Conservation (phyloP, 2,329 filamentous ascomycete genomes). For the Pseudopyrenochaeta lycopersici region DNA sequence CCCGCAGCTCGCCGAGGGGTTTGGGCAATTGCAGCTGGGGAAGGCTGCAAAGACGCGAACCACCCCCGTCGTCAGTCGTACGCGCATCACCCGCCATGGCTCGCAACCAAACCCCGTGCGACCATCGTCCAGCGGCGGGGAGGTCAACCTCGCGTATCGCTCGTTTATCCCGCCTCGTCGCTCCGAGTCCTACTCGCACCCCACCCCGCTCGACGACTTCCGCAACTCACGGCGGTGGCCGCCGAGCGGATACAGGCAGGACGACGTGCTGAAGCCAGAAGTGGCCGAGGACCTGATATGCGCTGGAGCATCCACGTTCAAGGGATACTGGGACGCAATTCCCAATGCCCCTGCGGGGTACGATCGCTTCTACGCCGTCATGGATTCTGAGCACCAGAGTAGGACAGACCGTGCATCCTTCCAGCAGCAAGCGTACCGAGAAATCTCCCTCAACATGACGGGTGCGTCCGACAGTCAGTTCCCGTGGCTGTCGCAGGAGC, state of each 20-base stretch:
- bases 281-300: slow-evolving; percentile 51
- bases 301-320: slow-evolving; percentile 51
- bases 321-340: slow-evolving; percentile 50
- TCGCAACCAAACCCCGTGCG: slow-evolving; percentile 42
- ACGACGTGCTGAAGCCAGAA: slow-evolving; percentile 39
- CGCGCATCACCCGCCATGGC: slow-evolving; percentile 48
- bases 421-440: slow-evolving; percentile 46
- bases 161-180: slow-evolving; percentile 34
- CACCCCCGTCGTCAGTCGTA: slow-evolving; percentile 44
- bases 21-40: slow-evolving; percentile 38
- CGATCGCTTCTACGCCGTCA: slow-evolving; percentile 51
- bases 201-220: slow-evolving; percentile 49
- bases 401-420: slow-evolving; percentile 50
- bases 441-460: slow-evolving; percentile 50
- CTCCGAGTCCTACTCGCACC: slow-evolving; percentile 48
- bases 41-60: slow-evolving; percentile 42
- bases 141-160: slow-evolving; percentile 36
- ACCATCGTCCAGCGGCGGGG: slow-evolving; percentile 45
- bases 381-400: slow-evolving; percentile 48
- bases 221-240: slow-evolving; percentile 50
- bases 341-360: slow-evolving; percentile 48
- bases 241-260: slow-evolving; percentile 46
- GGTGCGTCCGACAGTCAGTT: slow-evolving; percentile 45
- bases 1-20: slow-evolving; percentile 29
- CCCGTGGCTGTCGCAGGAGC: slow-evolving; percentile 77